Evolutionary conservation across 2,329 filamentous ascomycete genomes (phyloP), one percentile per base, ranked within the genome.

Genomic region (Tolypocladium amazonense): DNA sequence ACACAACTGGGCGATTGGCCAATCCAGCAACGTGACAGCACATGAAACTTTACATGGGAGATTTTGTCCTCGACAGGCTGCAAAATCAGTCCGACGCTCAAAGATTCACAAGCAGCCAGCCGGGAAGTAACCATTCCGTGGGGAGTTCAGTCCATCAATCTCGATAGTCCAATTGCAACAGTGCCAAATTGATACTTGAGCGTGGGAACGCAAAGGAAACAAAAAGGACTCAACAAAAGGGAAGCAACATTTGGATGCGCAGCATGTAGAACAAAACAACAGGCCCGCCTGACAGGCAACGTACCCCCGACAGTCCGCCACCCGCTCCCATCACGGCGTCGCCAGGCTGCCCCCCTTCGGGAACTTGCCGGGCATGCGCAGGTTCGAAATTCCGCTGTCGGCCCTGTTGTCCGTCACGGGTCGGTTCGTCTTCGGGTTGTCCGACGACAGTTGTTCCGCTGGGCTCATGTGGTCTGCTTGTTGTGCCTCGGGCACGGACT

Each of bases 351-450:
- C 69, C 25, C 56, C 59, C 63, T 72, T 77, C 11, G 85, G 85
- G 68, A 81, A 91, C 65, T 87, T 80, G 14, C 88, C 88, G 4
- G 88, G 88, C 23, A 91, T 81, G 67, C 88, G 86, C 57, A 90
- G 72, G 67, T 87, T 81, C 59, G 84, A 85, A 53, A 89, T 82
- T 8, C 79, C 75, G 64, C 80, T 79, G 55, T 77, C 73, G 18
- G 71, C 73, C 56, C 77, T 69, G 56, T 66, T 62, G 11, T 66
- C 65, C 1, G 65, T 64, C 1, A 65, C 63, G 3, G 71, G 70
- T 41, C 73, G 68, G 14, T 64, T 60, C 18, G 64, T 58, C 9
- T 47, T 55, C 12, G 54, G 38, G 23, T 15, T 37, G 18, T 57
- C 56, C 7, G 59, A 57, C 12, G 61, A 12, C n/a, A 62, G 53